Percentiles rank a stretch among this genome's conserved stretches.
Conservation (phyloP, 2,329 filamentous ascomycete genomes). For the Hyphodiscus sp. region DNA sequence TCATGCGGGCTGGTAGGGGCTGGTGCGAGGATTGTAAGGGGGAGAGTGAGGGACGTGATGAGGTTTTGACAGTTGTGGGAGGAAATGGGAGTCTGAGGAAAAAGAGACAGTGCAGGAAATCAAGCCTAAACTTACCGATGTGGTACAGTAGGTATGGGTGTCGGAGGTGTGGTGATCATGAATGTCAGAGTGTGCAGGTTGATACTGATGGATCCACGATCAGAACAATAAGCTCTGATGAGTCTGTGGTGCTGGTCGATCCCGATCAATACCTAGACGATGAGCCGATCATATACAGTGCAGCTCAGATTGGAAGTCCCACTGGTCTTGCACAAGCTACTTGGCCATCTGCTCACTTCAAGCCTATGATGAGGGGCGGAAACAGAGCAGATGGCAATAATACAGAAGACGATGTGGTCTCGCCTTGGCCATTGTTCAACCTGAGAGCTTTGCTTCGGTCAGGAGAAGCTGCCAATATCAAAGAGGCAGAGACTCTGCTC, state of each 20-base stretch:
- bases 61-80: neutral
- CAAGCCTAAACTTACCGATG: neutral
- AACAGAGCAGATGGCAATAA: no score
- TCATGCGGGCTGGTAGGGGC: no score
- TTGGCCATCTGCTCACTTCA: neutral
- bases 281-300: neutral
- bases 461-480: neutral
- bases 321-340: neutral
- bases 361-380: neutral
- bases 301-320: neutral
- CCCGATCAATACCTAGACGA: neutral
- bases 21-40: no score
- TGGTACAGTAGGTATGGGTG: no score
- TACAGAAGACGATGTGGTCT: no score
- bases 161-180: neutral
- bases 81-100: neutral
- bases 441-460: neutral
- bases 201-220: neutral
- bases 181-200: neutral
- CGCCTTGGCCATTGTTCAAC: neutral
- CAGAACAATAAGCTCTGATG: neutral
- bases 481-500: neutral
- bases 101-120: neutral
- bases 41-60: no score
- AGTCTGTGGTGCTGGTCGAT: neutral